Base-by-base conservation (phyloP, 345 rosid genomes). In the Passiflora organensis region DNA sequence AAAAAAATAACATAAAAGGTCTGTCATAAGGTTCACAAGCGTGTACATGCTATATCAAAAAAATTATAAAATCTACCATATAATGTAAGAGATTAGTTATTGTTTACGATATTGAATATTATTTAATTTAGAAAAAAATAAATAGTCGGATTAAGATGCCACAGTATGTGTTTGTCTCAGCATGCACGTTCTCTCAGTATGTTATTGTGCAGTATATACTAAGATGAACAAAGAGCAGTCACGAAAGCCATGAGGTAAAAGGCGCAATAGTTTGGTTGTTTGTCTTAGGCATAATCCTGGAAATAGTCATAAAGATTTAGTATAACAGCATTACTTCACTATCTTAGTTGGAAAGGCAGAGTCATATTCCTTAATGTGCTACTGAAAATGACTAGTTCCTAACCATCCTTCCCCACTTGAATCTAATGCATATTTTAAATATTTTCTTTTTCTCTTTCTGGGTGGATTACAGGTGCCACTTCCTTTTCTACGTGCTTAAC, bases 351-450 rank as follows among this genome's bases (percentile, higher is more conserved):
- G 68, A 57, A 62, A 66, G 64, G 44, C 49, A 51, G 10, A 50
- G 3, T 2, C 34, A 38, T 32, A n/a, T 20, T 41, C 41, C 17
- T 56, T 53, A 60, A 59, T 64, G 56, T 64, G 45, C 25, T 21
- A 9, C 1, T 71, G 86, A 82, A 66, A 76, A 75, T 60, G 93
- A 82, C 86, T 22, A 32, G 10, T 85, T 78, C 86, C 86, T 71
- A 85, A 76, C 74, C 23, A 48, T 39, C 52, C 50, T 71, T 63
- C n/a, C 62, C 62, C 79, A 71, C 54, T 70, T 23, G 34, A 43
- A n/a, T n/a, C 63, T 1, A 24, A 37, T 64, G 6, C 48, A 14
- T 20, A 49, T 25, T 65, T 58, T 28, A 17, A 36, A 13, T 17
- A 0, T 1, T 9, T 23, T 5, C 0, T 56, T 37, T 55, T 38